phyloP scores from a whole-genome alignment of 192 early-diverging fungal genomes.

The Thamnidium elegans region DNA sequence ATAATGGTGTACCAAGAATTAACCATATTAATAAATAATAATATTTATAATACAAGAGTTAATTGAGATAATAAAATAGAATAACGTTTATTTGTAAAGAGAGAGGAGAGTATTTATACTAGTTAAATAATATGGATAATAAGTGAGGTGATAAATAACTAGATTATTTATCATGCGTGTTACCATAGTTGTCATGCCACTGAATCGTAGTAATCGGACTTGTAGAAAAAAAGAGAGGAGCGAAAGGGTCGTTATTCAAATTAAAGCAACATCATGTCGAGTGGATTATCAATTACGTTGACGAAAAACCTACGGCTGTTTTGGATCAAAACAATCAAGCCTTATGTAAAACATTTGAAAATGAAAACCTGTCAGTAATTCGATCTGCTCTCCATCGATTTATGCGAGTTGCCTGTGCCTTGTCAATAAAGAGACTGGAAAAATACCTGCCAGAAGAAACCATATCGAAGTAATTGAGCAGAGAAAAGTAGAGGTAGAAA shows the following conservation, averaged over 20 bases:
- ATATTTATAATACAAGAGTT: too few species aligned
- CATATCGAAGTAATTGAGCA: background rate
- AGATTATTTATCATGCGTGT: too few species aligned
- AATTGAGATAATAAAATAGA: too few species aligned
- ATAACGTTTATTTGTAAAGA: too few species aligned
- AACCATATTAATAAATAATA: too few species aligned
- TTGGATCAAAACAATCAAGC: constrained; percentile 4
- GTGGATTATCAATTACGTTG: background rate
- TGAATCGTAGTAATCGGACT: too few species aligned
- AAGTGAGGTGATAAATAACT: too few species aligned
- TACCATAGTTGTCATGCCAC: too few species aligned
- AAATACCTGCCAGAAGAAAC: constrained; percentile 2
- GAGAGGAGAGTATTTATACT: too few species aligned
- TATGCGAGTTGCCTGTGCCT: background rate
- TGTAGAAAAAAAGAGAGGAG: background rate
- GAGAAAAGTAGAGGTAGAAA: background rate
- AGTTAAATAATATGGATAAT: too few species aligned
- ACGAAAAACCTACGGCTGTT: background rate
- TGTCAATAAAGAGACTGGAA: constrained; percentile 1
- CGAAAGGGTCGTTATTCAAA: background rate
- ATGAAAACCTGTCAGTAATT: background rate
- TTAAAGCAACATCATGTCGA: too few species aligned
- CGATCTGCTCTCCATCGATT: constrained; percentile 9
- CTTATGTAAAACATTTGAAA: constrained; percentile 3
- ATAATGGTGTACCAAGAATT: too few species aligned